Percentiles rank a stretch among this genome's conserved stretches.
phyloP scores from a whole-genome alignment of 495 filamentous ascomycete genomes.

The Tuber umbilicatum region DNA sequence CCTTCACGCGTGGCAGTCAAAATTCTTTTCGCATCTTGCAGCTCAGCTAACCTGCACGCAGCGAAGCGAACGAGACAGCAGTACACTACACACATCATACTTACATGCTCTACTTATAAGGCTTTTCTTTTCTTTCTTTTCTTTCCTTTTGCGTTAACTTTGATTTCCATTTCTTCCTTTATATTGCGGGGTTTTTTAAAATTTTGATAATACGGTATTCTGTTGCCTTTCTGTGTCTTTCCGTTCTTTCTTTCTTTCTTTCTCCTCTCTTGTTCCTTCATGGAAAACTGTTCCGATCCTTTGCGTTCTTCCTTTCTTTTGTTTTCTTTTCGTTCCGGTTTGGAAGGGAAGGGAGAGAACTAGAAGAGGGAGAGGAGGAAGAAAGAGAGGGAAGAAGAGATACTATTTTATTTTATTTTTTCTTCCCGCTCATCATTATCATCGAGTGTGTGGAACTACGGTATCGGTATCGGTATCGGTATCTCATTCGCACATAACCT shows the following conservation, averaged over 20 bases:
- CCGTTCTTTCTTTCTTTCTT: conserved; percentile 19
- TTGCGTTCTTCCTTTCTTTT: conserved; percentile 7
- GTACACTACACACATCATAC: conserved; percentile 21
- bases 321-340: conserved; percentile 2
- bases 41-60: conserved; percentile 20
- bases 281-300: neutral
- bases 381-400: neutral
- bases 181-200: conserved; percentile 11
- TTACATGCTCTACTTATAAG: conserved; percentile 24
- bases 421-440: neutral
- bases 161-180: conserved; percentile 16
- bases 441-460: neutral
- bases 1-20: conserved; percentile 33
- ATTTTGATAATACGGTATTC: conserved; percentile 24
- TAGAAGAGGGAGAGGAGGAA: conserved; percentile 6
- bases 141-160: conserved; percentile 30
- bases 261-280: neutral
- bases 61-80: conserved; percentile 16
- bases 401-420: neutral
- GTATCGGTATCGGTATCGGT: neutral
- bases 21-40: conserved; percentile 36
- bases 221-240: conserved; percentile 17
- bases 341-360: neutral
- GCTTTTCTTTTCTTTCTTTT: conserved; percentile 28
- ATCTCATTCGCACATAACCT: neutral